Evolutionary conservation across 2,329 filamentous ascomycete genomes (phyloP), one percentile per base, ranked within the genome.

Genomic region (Phoma sp.): DNA sequence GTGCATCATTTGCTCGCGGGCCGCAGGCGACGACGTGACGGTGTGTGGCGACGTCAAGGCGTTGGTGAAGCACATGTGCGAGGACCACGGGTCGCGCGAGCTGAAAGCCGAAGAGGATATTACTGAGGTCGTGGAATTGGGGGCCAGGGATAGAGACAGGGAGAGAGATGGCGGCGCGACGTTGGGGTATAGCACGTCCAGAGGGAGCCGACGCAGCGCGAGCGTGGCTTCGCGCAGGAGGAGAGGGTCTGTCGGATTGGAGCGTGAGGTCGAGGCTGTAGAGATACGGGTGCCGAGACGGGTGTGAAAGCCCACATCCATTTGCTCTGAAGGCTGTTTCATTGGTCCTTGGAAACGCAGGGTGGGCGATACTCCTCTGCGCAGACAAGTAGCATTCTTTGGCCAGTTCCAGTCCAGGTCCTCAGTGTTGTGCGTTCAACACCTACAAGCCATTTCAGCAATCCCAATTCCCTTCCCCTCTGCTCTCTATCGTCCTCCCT

Each of bases 41-140:
- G 62, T 74, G 0, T 74, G 72, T 45, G 71, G 72, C 7, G 72
- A 74, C 41, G 72, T 74, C 1, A 74, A 71, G 40, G 72, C 71
- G 6, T 63, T 74, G 3, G 58, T 74, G 7, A 61, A 66, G 37
- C 72, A 74, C 45, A 63, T 74, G 23, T 74, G 67, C 57, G 64
- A 67, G 41, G 72, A 74, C 29, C 72, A 74, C 44, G 54, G 57
- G 10, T 60, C 64, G 2, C 48, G 57, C 4, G 69, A 74, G 47
- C 53, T 74, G 18, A 67, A 73, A 47, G 51, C 52, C 2, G 72
- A 74, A 42, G 64, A 66, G 32, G 72, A 74, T 47, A 64, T 73
- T 4, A 52, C 60, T 4, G 72, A 74, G 47, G 53, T 73, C 0
- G 61, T 69, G 18, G 68, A 71, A 37, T 58, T 68, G 44, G 53